These are phyloP conservation scores for Calonectria multiphialidica DNA, from an alignment of 2,329 filamentous ascomycete genomes.

Conservation along the genomic window DNA sequence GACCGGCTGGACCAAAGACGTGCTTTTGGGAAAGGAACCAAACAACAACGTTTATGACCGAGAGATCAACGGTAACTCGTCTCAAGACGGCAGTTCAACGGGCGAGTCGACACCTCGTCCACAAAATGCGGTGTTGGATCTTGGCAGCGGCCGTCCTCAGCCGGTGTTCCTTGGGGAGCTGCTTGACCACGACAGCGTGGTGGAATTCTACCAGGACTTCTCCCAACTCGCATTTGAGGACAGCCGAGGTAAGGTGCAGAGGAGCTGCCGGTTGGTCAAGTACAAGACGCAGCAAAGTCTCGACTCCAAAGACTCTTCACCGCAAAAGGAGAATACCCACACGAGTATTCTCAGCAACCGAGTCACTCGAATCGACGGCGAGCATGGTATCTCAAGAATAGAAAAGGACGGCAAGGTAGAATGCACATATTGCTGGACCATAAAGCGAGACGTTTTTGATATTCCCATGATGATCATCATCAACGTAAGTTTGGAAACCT, in stretches of 20 bases:
- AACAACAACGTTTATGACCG: conserved; percentile 76
- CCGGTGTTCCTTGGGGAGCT: conserved; percentile 93
- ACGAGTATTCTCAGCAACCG: conserved; percentile 67
- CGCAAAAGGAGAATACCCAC: conserved; percentile 58
- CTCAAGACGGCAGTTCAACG: conserved; percentile 46
- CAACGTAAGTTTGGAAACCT: conserved; percentile 80
- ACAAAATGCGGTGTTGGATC: conserved; percentile 57
- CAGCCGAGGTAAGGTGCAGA: conserved; percentile 85
- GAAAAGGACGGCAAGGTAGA: conserved; percentile 92
- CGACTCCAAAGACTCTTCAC: conserved; percentile 53
- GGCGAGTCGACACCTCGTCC: conserved; percentile 65
- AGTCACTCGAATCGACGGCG: conserved; percentile 74
- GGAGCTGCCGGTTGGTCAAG: conserved; percentile 87
- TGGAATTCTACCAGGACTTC: conserved; percentile 97
- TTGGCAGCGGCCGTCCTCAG: conserved; percentile 67
- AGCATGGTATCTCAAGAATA: conserved; percentile 84
- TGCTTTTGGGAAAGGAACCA: conserved; percentile 86
- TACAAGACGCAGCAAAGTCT: conserved; percentile 81
- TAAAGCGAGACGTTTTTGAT: conserved; percentile 96
- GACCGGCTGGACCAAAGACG: conserved; percentile 93
- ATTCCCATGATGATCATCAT: conserved; percentile 99
- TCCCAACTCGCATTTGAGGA: conserved; percentile 93
- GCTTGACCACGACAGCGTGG: conserved; percentile 91
- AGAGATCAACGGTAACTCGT: conserved; percentile 57
- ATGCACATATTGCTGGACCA: conserved; percentile 96